Evolutionary conservation across 495 filamentous ascomycete genomes (phyloP).

Genomic region (Talaromyces adpressus): DNA sequence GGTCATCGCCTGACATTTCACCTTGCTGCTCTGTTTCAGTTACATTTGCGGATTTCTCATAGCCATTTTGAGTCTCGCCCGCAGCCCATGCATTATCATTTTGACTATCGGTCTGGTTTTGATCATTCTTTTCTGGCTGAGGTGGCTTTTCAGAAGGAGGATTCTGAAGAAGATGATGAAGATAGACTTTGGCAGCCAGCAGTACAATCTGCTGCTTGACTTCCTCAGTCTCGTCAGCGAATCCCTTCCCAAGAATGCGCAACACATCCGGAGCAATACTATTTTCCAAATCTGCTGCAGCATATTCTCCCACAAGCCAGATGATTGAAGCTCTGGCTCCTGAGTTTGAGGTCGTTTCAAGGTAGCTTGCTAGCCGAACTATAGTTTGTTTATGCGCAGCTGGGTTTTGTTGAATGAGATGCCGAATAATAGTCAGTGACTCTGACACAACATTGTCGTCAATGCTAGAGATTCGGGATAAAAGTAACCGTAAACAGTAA

Average conservation of each 20-base stretch:
- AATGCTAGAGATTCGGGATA: conserved; percentile 75
- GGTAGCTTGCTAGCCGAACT: conserved; percentile 81
- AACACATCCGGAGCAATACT: conserved; percentile 92
- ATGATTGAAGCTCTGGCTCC: conserved; percentile 88
- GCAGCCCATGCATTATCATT: conserved; percentile 34
- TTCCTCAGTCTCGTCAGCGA: conserved; percentile 72
- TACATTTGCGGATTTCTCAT: conserved; percentile 14
- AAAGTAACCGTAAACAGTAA: conserved; percentile 72
- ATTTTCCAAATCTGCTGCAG: conserved; percentile 66
- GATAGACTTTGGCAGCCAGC: conserved; percentile 88
- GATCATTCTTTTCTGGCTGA: conserved; percentile 10
- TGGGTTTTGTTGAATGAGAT: conserved; percentile 90
- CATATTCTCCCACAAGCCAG: conserved; percentile 95
- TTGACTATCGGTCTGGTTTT: conserved; percentile 9
- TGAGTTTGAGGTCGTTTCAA: conserved; percentile 76
- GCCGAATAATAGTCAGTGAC: conserved; percentile 84
- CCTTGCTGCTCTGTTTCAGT: conserved; percentile 15
- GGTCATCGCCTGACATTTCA: conserved; percentile 38
- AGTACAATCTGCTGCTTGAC: conserved; percentile 89
- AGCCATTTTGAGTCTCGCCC: conserved; percentile 24
- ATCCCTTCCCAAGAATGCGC: conserved; percentile 79
- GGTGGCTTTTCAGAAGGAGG: conserved; percentile 8
- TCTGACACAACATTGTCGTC: conserved; percentile 86
- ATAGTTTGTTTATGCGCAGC: conserved; percentile 71
- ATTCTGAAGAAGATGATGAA: conserved; percentile 63